Conservation (phyloP, 23 red algal genomes). For the Gracilaria gracilis region DNA sequence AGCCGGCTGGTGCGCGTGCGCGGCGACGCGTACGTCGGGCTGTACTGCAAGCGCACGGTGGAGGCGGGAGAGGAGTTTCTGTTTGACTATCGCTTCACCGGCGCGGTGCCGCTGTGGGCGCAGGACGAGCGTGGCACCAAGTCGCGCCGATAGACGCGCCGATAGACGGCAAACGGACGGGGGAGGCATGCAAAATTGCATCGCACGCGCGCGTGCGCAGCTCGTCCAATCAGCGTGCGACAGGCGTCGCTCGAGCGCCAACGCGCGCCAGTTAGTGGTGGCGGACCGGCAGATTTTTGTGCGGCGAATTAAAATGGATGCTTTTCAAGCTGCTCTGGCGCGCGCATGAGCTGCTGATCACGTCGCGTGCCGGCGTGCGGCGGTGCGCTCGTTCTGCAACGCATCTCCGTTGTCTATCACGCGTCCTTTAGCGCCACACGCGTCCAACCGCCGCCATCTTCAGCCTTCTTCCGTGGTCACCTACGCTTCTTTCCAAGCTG, state of each 20-base stretch:
- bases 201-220: neutral
- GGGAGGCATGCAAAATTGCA: slow-evolving; percentile 16
- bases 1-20: slow-evolving; percentile 69
- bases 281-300: neutral
- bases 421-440: neutral
- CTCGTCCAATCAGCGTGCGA: neutral
- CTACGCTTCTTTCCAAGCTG: neutral
- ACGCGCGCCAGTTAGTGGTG: no score
- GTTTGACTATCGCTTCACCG: slow-evolving; percentile 76
- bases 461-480: neutral
- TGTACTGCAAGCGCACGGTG: slow-evolving; percentile 48
- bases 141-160: neutral
- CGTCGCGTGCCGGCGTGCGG: neutral
- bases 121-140: neutral
- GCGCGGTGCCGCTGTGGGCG: slow-evolving; percentile 66
- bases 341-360: no score
- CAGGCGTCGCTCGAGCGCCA: neutral
- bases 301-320: neutral
- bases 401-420: neutral
- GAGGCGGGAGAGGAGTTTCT: slow-evolving; percentile 70
- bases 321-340: no score
- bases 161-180: neutral
- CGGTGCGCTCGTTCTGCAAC: neutral
- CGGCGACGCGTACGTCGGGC: slow-evolving; percentile 59
- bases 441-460: neutral